Percentiles rank a stretch among this genome's conserved stretches.
phyloP scores from a whole-genome alignment of 768 basidiomycete genomes.

The Mycena latifolia region DNA sequence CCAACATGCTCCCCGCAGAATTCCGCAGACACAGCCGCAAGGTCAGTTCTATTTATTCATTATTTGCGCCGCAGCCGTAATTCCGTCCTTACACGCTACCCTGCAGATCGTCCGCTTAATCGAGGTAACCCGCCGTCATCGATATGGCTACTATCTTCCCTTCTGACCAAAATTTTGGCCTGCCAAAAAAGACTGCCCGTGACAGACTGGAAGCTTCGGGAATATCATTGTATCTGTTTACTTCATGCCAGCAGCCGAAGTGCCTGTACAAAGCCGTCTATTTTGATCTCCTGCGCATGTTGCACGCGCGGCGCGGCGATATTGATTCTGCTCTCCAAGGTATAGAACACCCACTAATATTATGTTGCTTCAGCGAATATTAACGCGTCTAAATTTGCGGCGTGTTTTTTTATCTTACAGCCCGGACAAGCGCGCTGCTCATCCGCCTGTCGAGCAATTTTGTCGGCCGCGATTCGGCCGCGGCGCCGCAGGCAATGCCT shows the following conservation, averaged over 20 bases:
- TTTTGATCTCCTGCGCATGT: slow-evolving; percentile 30
- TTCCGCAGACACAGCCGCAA: slow-evolving; percentile 33
- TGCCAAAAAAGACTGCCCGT: slow-evolving; percentile 28
- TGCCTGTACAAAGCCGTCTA: slow-evolving; percentile 19
- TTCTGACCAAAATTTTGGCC: background rate
- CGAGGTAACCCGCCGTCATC: slow-evolving; percentile 27
- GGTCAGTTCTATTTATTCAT: slow-evolving; percentile 24
- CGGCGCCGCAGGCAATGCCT: background rate
- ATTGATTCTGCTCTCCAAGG: slow-evolving; percentile 26
- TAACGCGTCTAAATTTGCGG: slow-evolving; percentile 1
- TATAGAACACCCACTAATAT: slow-evolving; percentile 7
- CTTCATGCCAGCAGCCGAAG: slow-evolving; percentile 23
- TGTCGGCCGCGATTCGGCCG: background rate
- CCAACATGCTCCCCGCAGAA: slow-evolving; percentile 11
- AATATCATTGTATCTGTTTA: slow-evolving; percentile 30
- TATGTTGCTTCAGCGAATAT: slow-evolving; percentile 5
- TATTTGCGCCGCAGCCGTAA: background rate
- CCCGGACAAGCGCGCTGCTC: slow-evolving; percentile 25
- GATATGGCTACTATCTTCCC: background rate
- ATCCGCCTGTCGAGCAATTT: slow-evolving; percentile 31
- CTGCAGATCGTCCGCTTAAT: slow-evolving; percentile 33
- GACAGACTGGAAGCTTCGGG: slow-evolving; percentile 31
- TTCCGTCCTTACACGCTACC: slow-evolving; percentile 18
- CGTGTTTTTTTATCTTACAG: slow-evolving; percentile 16
- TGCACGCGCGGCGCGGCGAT: slow-evolving; percentile 23